Base-by-base conservation (phyloP, 139 green algal genomes). In the Nannochloris sp. region DNA sequence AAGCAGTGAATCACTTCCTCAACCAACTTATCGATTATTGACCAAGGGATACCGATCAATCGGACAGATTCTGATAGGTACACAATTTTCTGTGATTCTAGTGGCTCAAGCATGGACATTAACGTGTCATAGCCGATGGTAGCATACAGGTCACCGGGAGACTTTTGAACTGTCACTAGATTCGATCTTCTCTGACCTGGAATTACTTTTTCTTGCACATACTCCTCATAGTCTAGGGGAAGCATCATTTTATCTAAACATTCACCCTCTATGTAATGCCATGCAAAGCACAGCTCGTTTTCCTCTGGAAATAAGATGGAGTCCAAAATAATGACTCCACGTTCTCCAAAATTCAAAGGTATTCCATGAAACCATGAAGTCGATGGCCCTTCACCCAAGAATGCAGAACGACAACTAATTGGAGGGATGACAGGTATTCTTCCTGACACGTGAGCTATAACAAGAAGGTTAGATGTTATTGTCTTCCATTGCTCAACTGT, bases 221-320 rank as follows among this genome's bases (percentile, higher is more conserved):
- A 49, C 2, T 49, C 43, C 12, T 49, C 43, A 49, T 49, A 49
- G 43, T 49, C 43, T 15, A 49, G 12, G 12, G 43, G 43, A 14
- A 49, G 43, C 53, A 46, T 1, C 11, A 46, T 16, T 60, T 60
- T 60, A 16, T 40, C 14, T 16, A 60, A 60, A 60, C 53, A 60
- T 46, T 60, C 27, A 21, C 2, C 53, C 3, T 2, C 53, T 46
- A 46, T 60, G 15, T 60, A 2, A 60, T 60, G 53, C 53, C 18
- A 37, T 34, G 18, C 51, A 21, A 34, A 21, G 51, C 16, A 62
- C n/a, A 12, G 18, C 16, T 19, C n/a, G 2, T 3, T 54, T 62
- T 62, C 51, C 43, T 49, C 43, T 2, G 43, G 43, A 49, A n/a
- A 49, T 14, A 49, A n/a, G 14, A n/a, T 15, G 43, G 12, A 49